Percentiles rank a stretch among this genome's conserved stretches.
phyloP scores from a whole-genome alignment of 2,329 filamentous ascomycete genomes.

The Aspergillus novofumigatus region DNA sequence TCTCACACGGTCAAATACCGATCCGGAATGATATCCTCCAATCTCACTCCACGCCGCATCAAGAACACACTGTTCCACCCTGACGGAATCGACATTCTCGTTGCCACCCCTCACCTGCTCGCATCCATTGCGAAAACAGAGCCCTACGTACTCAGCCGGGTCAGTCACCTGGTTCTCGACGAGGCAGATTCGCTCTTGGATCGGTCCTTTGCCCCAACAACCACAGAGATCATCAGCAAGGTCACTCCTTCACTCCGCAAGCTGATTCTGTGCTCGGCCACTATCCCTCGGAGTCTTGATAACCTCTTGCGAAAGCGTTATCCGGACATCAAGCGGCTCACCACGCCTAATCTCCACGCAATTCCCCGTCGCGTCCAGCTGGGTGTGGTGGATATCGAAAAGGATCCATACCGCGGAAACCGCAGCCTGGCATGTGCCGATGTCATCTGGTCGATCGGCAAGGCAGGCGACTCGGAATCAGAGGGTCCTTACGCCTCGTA shows the following conservation, averaged over 20 bases:
- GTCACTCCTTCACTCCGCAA: slow-evolving; percentile 77
- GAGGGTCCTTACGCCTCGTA: slow-evolving; percentile 30
- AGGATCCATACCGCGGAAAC: slow-evolving; percentile 90
- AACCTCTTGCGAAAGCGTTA: slow-evolving; percentile 76
- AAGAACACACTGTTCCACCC: slow-evolving; percentile 78
- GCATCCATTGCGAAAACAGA: slow-evolving; percentile 83
- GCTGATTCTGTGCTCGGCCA: slow-evolving; percentile 89
- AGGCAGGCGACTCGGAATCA: slow-evolving; percentile 55
- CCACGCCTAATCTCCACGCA: slow-evolving; percentile 92
- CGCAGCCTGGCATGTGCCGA: slow-evolving; percentile 91
- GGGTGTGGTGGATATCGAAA: slow-evolving; percentile 85
- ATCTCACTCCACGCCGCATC: slow-evolving; percentile 72
- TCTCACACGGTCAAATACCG: slow-evolving; percentile 86
- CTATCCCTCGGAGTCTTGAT: slow-evolving; percentile 87
- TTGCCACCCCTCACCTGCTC: slow-evolving; percentile 85
- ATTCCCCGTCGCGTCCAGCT: slow-evolving; percentile 93
- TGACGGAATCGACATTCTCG: slow-evolving; percentile 75
- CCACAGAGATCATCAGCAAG: slow-evolving; percentile 76
- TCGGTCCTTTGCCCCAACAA: slow-evolving; percentile 82
- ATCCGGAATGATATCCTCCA: slow-evolving; percentile 75
- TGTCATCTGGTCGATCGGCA: slow-evolving; percentile 88
- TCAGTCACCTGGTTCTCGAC: slow-evolving; percentile 83
- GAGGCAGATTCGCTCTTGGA: slow-evolving; percentile 96
- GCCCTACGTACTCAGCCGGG: slow-evolving; percentile 87
- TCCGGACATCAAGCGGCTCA: slow-evolving; percentile 77